These are phyloP conservation scores for Phoma herbarum DNA, from an alignment of 2,329 filamentous ascomycete genomes.

Conservation along the genomic window DNA sequence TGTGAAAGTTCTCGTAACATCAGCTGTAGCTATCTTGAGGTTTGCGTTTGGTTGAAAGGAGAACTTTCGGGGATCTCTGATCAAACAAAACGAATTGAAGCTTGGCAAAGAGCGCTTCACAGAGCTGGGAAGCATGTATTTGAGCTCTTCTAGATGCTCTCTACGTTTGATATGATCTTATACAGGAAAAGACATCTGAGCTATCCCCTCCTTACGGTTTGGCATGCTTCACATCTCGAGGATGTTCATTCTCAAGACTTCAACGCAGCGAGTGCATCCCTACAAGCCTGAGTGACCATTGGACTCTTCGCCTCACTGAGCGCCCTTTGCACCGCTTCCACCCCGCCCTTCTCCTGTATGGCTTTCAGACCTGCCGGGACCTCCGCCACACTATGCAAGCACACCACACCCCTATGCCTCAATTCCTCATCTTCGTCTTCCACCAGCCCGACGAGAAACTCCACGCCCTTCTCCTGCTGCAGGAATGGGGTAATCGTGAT, in stretches of 20 bases:
- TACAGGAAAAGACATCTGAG: no score
- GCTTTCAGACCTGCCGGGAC: slow-evolving; percentile 53
- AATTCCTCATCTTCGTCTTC: slow-evolving; percentile 73
- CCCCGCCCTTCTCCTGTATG: slow-evolving; percentile 66
- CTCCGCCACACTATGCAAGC: slow-evolving; percentile 76
- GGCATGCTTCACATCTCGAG: no score
- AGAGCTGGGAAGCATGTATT: no score
- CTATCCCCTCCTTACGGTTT: not conserved
- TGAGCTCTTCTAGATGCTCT: no score
- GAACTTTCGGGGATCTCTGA: not conserved
- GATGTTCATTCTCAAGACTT: slow-evolving; percentile 53
- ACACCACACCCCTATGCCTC: slow-evolving; percentile 76
- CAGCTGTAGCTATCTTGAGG: not conserved
- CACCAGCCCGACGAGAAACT: slow-evolving; percentile 83
- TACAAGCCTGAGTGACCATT: slow-evolving; percentile 74
- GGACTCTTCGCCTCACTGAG: slow-evolving; percentile 73
- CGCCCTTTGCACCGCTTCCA: slow-evolving; percentile 73
- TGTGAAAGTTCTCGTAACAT: not conserved
- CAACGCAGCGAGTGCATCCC: slow-evolving; percentile 76
- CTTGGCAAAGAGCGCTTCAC: no score
- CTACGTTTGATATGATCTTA: no score
- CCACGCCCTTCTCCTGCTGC: slow-evolving; percentile 71
- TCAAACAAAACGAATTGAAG: no score
- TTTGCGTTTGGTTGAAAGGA: not conserved
- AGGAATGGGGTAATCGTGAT: slow-evolving; percentile 76